phyloP scores from a whole-genome alignment of 306 rosid genomes.

The Phaseolus lunatus region DNA sequence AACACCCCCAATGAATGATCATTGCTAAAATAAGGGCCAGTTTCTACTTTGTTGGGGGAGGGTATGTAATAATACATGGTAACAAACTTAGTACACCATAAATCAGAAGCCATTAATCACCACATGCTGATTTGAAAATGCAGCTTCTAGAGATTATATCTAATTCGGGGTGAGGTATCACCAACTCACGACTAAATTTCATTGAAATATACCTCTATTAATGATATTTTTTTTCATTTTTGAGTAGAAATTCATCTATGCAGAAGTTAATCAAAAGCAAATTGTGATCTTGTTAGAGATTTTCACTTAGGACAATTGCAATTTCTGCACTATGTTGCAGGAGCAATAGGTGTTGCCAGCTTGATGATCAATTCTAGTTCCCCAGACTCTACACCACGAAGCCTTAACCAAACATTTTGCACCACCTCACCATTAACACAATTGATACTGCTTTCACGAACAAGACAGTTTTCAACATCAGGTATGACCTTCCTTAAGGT shows the following conservation, averaged over 20 bases:
- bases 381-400: conserved; percentile 85
- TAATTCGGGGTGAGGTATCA: conserved; percentile 30
- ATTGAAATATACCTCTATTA: conserved; percentile 33
- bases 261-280: conserved; percentile 41
- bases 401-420: conserved; percentile 93
- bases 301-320: conserved; percentile 36
- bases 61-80: conserved; percentile 16
- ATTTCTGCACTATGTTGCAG: conserved; percentile 44
- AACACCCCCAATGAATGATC: conserved; percentile 17
- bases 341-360: conserved; percentile 54
- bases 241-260: conserved; percentile 25
- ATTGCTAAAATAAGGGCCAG: conserved; percentile 3
- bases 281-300: conserved; percentile 51
- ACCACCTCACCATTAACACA: conserved; percentile 78
- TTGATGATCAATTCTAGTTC: conserved; percentile 84
- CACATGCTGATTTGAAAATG: conserved; percentile 42
- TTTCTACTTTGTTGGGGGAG: neutral
- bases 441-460: conserved; percentile 79
- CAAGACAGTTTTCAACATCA: conserved; percentile 79
- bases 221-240: neutral
- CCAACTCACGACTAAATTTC: conserved; percentile 39
- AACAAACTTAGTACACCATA: conserved; percentile 38
- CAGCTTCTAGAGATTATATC: conserved; percentile 32
- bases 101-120: conserved; percentile 38
- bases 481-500: conserved; percentile 81